These are phyloP conservation scores for Morella rubra DNA, from an alignment of 306 rosid species.

Conservation along the genomic window DNA sequence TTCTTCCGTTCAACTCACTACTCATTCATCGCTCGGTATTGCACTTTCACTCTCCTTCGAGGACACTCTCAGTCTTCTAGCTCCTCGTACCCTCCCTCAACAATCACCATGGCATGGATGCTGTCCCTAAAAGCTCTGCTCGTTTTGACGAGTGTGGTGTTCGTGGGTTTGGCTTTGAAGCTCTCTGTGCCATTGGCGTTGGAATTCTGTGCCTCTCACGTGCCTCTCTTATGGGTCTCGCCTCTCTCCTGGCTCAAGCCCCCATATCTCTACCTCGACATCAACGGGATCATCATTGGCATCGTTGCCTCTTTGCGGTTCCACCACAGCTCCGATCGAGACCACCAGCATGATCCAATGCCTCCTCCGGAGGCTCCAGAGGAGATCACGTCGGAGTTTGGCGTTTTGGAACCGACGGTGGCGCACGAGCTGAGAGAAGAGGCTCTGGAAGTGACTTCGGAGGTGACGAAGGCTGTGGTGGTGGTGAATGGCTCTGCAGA, in stretches of 20 bases:
- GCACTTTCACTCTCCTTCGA: no score
- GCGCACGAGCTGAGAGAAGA: conserved; percentile 23
- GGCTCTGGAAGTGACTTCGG: no score
- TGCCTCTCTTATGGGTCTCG: conserved; percentile 45
- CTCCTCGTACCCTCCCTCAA: no score
- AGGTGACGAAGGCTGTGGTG: conserved; percentile 16
- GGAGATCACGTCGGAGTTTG: conserved; percentile 14
- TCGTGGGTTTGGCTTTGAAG: conserved; percentile 45
- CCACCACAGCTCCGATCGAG: conserved; percentile 15
- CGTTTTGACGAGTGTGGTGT: conserved; percentile 41
- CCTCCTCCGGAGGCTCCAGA: background rate
- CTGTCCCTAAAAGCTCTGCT: conserved; percentile 39
- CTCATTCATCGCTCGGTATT: no score
- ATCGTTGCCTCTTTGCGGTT: conserved; percentile 60
- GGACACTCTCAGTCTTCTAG: no score
- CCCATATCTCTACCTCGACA: conserved; percentile 58
- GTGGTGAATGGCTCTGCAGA: conserved; percentile 6
- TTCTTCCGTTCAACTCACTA: no score
- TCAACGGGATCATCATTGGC: conserved; percentile 78
- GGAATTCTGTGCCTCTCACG: conserved; percentile 28
- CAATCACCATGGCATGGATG: conserved; percentile 51
- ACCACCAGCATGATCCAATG: background rate
- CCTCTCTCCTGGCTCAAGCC: conserved; percentile 58
- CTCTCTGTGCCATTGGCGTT: conserved; percentile 41
- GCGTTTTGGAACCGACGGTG: background rate